Conservation (phyloP, 164 flowering plant species). For the Malania oleifera region DNA sequence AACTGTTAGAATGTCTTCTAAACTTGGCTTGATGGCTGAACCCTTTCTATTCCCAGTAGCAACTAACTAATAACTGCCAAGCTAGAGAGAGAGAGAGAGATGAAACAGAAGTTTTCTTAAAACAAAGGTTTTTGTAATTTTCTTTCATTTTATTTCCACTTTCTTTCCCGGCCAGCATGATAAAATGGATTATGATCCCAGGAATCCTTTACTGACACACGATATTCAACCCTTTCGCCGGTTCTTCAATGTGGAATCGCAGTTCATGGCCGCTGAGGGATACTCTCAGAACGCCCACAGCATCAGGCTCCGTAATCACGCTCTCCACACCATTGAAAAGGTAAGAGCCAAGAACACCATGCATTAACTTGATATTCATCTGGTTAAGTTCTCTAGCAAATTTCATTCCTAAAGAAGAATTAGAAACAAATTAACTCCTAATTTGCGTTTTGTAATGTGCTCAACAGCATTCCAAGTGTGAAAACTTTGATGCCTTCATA, state of each 20-base stretch:
- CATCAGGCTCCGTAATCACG: background rate
- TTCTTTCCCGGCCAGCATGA: background rate
- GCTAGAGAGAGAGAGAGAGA: no score
- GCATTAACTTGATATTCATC: background rate
- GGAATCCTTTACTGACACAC: background rate
- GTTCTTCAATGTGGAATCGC: background rate
- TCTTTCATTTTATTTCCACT: background rate
- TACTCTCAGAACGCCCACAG: background rate
- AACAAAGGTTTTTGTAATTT: no score
- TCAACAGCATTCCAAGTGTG: background rate
- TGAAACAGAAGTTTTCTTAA: no score
- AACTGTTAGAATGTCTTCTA: no score
- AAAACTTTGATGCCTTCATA: background rate
- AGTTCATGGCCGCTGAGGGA: background rate
- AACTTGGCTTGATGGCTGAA: no score
- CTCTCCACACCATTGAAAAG: background rate
- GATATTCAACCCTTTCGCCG: background rate
- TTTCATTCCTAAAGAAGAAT: no score
- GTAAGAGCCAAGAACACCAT: background rate
- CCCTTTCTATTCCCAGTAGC: no score
- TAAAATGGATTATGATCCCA: background rate
- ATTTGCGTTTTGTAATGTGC: background rate
- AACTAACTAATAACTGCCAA: no score
- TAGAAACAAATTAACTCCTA: no score
- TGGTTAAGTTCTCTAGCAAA: background rate